Base-by-base conservation (phyloP, 192 early-diverging fungal species). In the Linnemannia elongata region DNA sequence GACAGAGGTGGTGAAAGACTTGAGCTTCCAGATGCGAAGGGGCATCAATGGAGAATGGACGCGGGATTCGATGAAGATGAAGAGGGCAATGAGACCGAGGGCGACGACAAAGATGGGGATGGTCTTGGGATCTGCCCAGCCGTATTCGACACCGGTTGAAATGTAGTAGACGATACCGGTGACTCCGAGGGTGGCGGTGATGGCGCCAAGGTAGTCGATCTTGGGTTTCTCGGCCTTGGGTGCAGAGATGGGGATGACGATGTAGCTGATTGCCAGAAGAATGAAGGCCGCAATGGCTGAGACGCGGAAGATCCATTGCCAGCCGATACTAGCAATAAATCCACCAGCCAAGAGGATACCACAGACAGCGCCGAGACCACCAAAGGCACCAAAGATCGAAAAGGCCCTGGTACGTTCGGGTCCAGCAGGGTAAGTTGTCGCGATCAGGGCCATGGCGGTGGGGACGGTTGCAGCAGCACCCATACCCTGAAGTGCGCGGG, bases 291-390 rank as follows among this genome's bases (percentile, higher is more conserved):
- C 76, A 55, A 89, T 77, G 18, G 83, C 66, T 18, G 88, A 89
- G 42, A 89, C 54, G 35, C 81, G 73, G 70, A 89, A 89, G 41
- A 89, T 89, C 88, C 88, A 89, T 15, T 27, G 18, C 88, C 88
- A 89, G 9, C 88, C 88, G 33, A 86, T 83, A 17, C 74, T 86
- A 27, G 74, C 69, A 38, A 85, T 72, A 30, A 89, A 60, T 3
- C 80, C 83, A 79, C 88, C 88, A 1, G 83, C 88, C 36, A 89
- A 30, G 4, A 89, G 45, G 30, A 89, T 81, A 12, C 88, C 88
- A n/a, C 47, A 44, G 1, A 86, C 75, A 3, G 79, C 84, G 30
- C 84, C 84, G 18, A 86, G 45, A 39, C 84, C 84, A 49, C 79
- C 78, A 68, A 86, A 86, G 15, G 84, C 84, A 22, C 57, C 79